phyloP scores from a whole-genome alignment of 495 filamentous ascomycete species.

The Paragyromitra xinjiangensis region DNA sequence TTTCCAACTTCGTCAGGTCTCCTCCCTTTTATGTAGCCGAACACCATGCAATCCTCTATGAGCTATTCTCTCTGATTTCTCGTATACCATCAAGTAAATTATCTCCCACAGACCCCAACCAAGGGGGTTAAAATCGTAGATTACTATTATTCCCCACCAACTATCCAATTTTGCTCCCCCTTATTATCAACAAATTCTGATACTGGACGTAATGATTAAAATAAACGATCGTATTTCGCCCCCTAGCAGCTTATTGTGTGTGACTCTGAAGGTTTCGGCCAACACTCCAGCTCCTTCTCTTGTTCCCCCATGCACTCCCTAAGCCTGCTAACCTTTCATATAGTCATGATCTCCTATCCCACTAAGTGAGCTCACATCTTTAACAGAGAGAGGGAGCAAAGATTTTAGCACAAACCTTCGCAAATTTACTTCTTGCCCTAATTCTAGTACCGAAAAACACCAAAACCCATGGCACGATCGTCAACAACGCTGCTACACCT shows the following conservation, averaged over 20 bases:
- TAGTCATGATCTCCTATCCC: constrained; percentile 42
- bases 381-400: background rate
- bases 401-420: constrained; percentile 59
- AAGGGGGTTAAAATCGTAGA: background rate
- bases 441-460: constrained; percentile 82
- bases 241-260: background rate
- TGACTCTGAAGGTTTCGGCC: background rate
- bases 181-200: background rate
- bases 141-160: background rate
- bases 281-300: background rate
- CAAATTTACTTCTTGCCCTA: constrained; percentile 79
- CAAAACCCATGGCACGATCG: constrained; percentile 85
- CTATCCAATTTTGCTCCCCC: background rate
- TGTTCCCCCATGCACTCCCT: too few species aligned
- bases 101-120: background rate
- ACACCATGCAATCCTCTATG: background rate
- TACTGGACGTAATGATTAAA: background rate
- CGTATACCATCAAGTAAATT: background rate
- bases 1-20: background rate
- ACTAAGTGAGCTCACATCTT: background rate
- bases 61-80: background rate
- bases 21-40: background rate
- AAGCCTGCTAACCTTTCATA: constrained; percentile 13
- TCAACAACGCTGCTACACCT: constrained; percentile 74
- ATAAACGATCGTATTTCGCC: background rate